Evolutionary conservation across 2,329 filamentous ascomycete species (phyloP), one percentile per base, ranked within the genome.

Genomic region (Alternaria sp.): DNA sequence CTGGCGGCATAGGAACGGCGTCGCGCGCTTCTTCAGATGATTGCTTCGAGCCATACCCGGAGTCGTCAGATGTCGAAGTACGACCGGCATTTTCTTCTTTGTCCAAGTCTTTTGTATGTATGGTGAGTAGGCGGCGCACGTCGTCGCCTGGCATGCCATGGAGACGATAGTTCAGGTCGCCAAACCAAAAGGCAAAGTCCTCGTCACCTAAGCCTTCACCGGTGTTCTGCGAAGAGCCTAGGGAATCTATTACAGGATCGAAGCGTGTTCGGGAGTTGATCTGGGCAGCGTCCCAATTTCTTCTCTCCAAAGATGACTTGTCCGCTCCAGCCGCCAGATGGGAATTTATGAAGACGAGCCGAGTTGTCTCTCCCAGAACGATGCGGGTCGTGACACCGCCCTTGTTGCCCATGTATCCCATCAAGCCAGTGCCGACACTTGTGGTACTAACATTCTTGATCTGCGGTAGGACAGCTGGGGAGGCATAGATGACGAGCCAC

Each of bases 371-470:
- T 2, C 95, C 96, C 1, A 99, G 82, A 1, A 99, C 85, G 5
- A 99, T 83, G 19, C 95, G 88, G 5, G 91, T 91, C 4, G 90
- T 88, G 1, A 97, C 91, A 5, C 92, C 95, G 2, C 96, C 96
- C 78, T 99, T 99, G 79, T 99, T 99, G 10, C 96, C 96, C 83
- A 97, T 90, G 75, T 97, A 97, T 0, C 95, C 95, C 80, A 96
- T 88, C 46, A 98, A 80, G 0, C 96, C 96, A 0, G 96, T 99
- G 0, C 94, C 95, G 8, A 98, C 90, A 61, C 88, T 91, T 5
- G 89, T 89, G 2, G 91, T 93, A 79, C 92, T 96, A 69, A 97
- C 88, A 52, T 92, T 92, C 65, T 89, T 92, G 71, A 98, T 87
- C 3, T 90, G 91, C 0, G 89, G 85, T 1, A 88, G 88, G 44